phyloP scores from a whole-genome alignment of 441 rosid species.

The Biscutella laevigata region DNA sequence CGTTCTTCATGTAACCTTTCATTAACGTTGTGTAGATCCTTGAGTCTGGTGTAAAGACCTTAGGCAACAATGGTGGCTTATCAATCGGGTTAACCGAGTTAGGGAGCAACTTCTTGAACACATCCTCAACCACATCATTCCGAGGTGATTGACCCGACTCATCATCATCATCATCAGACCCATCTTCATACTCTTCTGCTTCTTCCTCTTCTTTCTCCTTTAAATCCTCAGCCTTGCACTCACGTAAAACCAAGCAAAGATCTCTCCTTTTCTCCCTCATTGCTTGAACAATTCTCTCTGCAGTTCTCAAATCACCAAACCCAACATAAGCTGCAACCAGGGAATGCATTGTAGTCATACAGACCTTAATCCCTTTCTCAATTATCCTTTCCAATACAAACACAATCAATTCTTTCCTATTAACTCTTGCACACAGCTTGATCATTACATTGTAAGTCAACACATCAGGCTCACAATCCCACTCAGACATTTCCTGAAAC shows the following conservation, averaged over 20 bases:
- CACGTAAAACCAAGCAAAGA: conserved; percentile 65
- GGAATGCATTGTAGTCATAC: conserved; percentile 76
- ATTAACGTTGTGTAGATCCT: conserved; percentile 79
- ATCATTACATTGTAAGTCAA: conserved; percentile 74
- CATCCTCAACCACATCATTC: conserved; percentile 24
- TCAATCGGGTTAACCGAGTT: conserved; percentile 33
- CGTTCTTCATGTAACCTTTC: conserved; percentile 92
- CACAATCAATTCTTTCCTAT: conserved; percentile 66
- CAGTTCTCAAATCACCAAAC: conserved; percentile 64
- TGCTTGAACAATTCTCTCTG: conserved; percentile 75
- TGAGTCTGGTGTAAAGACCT: conserved; percentile 53
- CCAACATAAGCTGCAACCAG: conserved; percentile 93
- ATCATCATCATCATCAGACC: conserved; percentile 22
- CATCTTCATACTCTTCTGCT: conserved; percentile 17
- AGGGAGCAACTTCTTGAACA: conserved; percentile 65
- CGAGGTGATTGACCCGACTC: not conserved
- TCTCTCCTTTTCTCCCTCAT: conserved; percentile 85
- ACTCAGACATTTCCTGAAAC: conserved; percentile 65
- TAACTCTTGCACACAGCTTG: conserved; percentile 68
- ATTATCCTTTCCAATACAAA: conserved; percentile 65
- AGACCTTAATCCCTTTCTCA: conserved; percentile 42
- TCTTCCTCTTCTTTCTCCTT: conserved; percentile 28
- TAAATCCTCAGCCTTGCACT: conserved; percentile 38
- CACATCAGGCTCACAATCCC: conserved; percentile 60
- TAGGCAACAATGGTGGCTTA: conserved; percentile 63